Conservation (phyloP, 2,329 filamentous ascomycete genomes). For the Sporothrix sp. region DNA sequence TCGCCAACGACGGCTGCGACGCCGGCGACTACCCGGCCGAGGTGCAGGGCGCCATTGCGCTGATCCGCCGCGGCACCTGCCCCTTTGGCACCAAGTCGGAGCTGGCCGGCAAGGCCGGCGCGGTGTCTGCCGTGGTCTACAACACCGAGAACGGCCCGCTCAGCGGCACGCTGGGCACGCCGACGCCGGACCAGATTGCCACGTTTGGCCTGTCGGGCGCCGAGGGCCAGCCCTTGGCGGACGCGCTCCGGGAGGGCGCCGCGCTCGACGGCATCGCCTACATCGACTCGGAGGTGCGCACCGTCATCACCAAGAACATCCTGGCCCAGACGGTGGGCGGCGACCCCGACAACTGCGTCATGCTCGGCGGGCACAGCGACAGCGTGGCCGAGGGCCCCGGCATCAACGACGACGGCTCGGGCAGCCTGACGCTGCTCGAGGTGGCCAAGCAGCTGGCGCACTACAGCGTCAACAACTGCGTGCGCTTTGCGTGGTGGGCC, state of each 20-base stretch:
- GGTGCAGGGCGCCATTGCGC: constrained; percentile 54
- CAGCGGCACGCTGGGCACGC: constrained; percentile 58
- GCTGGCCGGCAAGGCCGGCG: constrained; percentile 58
- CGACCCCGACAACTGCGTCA: constrained; percentile 53
- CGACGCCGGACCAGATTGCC: constrained; percentile 50
- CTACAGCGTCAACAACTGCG: constrained; percentile 53
- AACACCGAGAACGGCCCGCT: constrained; percentile 57
- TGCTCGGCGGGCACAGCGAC: constrained; percentile 56
- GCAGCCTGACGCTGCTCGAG: constrained; percentile 52
- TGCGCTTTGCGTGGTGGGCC: constrained; percentile 59
- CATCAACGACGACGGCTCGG: constrained; percentile 71
- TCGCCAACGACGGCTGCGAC: constrained; percentile 54
- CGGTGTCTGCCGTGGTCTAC: constrained; percentile 62
- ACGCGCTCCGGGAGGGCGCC: constrained; percentile 42
- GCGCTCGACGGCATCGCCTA: constrained; percentile 46
- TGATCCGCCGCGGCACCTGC: constrained; percentile 62
- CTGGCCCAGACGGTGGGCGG: constrained; percentile 52
- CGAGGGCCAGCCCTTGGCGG: constrained; percentile 47
- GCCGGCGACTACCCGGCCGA: constrained; percentile 51
- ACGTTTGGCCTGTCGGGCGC: constrained; percentile 56
- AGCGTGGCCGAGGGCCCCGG: constrained; percentile 55
- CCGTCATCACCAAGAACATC: constrained; percentile 48
- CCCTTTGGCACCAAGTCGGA: constrained; percentile 62
- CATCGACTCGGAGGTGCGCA: constrained; percentile 47
- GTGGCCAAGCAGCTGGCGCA: constrained; percentile 49